Evolutionary conservation across 345 rosid genomes (phyloP).

Genomic region (Aquilaria yunnanensis): DNA sequence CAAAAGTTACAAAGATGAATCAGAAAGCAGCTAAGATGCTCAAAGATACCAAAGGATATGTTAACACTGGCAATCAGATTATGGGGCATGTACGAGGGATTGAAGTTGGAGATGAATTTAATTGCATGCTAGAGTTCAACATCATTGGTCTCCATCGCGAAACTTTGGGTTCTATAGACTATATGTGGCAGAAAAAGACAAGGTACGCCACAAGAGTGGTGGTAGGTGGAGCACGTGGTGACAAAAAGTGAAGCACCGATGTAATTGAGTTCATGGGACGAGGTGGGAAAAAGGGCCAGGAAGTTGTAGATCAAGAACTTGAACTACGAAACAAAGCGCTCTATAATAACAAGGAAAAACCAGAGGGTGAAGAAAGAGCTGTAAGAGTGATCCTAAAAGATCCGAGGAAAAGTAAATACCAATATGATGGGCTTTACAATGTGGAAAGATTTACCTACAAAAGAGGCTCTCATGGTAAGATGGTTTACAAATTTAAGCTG

Average conservation of each 20-base stretch:
- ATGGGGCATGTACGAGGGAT: conserved; percentile 78
- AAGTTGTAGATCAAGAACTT: conserved; percentile 69
- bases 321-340: conserved; percentile 68
- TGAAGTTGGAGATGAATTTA: conserved; percentile 77
- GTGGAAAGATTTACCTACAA: conserved; percentile 52
- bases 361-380: conserved; percentile 18
- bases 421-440: conserved; percentile 66
- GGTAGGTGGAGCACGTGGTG: conserved; percentile 63
- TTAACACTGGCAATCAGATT: conserved; percentile 37
- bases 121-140: conserved; percentile 63
- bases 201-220: conserved; percentile 63
- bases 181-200: conserved; percentile 26
- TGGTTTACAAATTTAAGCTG: conserved; percentile 60
- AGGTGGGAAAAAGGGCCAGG: conserved; percentile 66
- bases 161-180: conserved; percentile 70
- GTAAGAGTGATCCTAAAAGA: conserved; percentile 70
- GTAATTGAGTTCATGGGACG: conserved; percentile 61
- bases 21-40: conserved; percentile 47
- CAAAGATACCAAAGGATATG: conserved; percentile 36
- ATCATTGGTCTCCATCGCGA: conserved; percentile 71
- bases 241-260: conserved; percentile 49
- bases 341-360: conserved; percentile 32
- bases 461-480: conserved; percentile 56
- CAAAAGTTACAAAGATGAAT: conserved; percentile 40
- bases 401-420: conserved; percentile 36